Evolutionary conservation across 352 stramenopile genomes (phyloP).

Genomic region (Pythium monospermum): DNA sequence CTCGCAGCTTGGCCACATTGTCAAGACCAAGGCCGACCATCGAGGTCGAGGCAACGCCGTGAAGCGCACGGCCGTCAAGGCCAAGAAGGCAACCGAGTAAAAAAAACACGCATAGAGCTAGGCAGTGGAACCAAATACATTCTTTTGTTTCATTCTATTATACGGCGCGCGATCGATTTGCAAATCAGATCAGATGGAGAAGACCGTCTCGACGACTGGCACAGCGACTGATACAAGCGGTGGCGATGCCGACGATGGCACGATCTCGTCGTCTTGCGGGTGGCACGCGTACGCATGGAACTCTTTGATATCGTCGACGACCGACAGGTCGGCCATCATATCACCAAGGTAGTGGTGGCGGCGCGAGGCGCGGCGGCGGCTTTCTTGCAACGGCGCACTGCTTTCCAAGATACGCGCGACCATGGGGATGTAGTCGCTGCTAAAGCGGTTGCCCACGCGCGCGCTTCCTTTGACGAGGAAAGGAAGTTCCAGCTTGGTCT

Average conservation of each 20-base stretch:
- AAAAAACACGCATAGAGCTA: too few relatives aligned
- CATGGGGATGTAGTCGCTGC: slow-evolving; percentile 71
- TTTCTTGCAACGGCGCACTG: slow-evolving; percentile 47
- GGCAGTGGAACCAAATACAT: too few relatives aligned
- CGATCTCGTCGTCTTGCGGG: slow-evolving; percentile 40
- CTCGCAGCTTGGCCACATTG: slow-evolving; percentile 53
- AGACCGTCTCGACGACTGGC: not conserved
- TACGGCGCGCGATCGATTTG: too few relatives aligned
- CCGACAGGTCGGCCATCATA: slow-evolving; percentile 61
- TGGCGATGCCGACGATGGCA: slow-evolving; percentile 47
- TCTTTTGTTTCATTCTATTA: too few relatives aligned
- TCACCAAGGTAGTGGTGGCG: slow-evolving; percentile 77
- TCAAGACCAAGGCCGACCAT: slow-evolving; percentile 63
- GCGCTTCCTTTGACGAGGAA: slow-evolving; percentile 20
- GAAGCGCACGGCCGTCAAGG: slow-evolving; percentile 41
- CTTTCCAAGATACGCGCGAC: slow-evolving; percentile 42
- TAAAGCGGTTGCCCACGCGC: slow-evolving; percentile 34
- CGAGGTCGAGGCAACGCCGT: slow-evolving; percentile 23
- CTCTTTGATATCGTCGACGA: slow-evolving; percentile 41
- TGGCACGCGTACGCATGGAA: slow-evolving; percentile 8
- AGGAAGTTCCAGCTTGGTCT: slow-evolving; percentile 33
- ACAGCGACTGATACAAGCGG: too few relatives aligned
- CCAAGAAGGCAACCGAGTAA: slow-evolving; percentile 68
- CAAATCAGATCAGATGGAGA: slow-evolving; percentile 8
- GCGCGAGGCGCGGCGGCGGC: slow-evolving; percentile 52